phyloP scores from a whole-genome alignment of 2,329 filamentous ascomycete genomes.

The Alternaria infectoria region DNA sequence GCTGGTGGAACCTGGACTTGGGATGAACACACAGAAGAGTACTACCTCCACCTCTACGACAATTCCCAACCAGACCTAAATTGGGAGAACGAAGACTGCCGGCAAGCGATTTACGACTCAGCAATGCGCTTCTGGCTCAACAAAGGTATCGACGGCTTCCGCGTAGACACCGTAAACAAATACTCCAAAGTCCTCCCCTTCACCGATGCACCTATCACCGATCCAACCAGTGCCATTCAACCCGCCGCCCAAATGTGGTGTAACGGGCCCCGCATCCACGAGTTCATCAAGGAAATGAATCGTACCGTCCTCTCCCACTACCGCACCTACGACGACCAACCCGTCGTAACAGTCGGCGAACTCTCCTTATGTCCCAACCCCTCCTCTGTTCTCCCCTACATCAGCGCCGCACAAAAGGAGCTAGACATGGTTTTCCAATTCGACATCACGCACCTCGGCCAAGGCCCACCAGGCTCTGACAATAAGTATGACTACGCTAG shows the following conservation, averaged over 20 bases:
- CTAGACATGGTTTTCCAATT: constrained; percentile 59
- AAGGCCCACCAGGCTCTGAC: constrained; percentile 39
- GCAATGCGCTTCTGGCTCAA: constrained; percentile 58
- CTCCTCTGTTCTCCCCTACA: constrained; percentile 51
- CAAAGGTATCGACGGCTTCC: constrained; percentile 54
- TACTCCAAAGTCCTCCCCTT: constrained; percentile 55
- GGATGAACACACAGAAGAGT: constrained; percentile 55
- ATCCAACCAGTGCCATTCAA: constrained; percentile 53
- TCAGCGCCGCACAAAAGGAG: constrained; percentile 50
- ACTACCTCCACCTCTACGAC: constrained; percentile 56
- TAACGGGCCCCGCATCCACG: constrained; percentile 65
- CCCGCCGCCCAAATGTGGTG: constrained; percentile 59
- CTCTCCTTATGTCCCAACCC: constrained; percentile 58
- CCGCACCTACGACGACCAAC: constrained; percentile 50
- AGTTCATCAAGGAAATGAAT: constrained; percentile 62
- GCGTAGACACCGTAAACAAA: constrained; percentile 58
- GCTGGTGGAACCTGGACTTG: constrained; percentile 52
- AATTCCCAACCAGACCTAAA: constrained; percentile 57
- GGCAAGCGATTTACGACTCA: constrained; percentile 53
- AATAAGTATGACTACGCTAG: constrained; percentile 39
- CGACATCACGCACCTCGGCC: constrained; percentile 49
- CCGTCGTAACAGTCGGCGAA: constrained; percentile 63
- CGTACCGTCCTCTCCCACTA: constrained; percentile 61
- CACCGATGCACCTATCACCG: constrained; percentile 51
- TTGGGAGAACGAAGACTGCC: constrained; percentile 55